Percentiles rank a stretch among this genome's conserved stretches.
These are phyloP conservation scores for Scleroderma citrinum DNA, from an alignment of 768 basidiomycete species.

Conservation along the genomic window DNA sequence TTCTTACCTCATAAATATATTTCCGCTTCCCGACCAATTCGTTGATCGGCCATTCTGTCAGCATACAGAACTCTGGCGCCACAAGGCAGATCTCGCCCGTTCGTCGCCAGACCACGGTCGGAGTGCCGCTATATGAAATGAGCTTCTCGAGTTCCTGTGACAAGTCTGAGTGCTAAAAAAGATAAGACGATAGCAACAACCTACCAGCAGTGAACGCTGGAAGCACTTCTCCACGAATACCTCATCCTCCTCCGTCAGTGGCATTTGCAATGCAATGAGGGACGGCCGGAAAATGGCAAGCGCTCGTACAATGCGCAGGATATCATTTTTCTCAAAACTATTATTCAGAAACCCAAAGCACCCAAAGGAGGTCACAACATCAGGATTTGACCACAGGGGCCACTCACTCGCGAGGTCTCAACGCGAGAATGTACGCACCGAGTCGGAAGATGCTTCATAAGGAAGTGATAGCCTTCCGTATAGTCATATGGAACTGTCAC, in stretches of 20 bases:
- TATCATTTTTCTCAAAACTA: slow-evolving; percentile 96
- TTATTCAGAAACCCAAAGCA: slow-evolving; percentile 20
- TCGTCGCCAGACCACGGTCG: slow-evolving; percentile 95
- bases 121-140: slow-evolving; percentile 94
- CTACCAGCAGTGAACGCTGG: slow-evolving; percentile 84
- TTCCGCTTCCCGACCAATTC: slow-evolving; percentile 61
- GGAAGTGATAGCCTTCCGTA: slow-evolving; percentile 92
- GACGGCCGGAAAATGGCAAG: slow-evolving; percentile 95
- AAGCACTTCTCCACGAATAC: slow-evolving; percentile 95
- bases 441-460: slow-evolving; percentile 88
- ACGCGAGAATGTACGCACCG: slow-evolving; percentile 53
- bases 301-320: slow-evolving; percentile 88
- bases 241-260: slow-evolving; percentile 92
- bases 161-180: slow-evolving; percentile 3
- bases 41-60: slow-evolving; percentile 86
- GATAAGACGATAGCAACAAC: slow-evolving; percentile 16
- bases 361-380: slow-evolving; percentile 31
- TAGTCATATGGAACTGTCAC: slow-evolving; percentile 84
- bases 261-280: slow-evolving; percentile 97
- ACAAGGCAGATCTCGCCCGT: slow-evolving; percentile 98
- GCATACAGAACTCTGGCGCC: slow-evolving; percentile 91
- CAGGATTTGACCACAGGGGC: slow-evolving; percentile 33
- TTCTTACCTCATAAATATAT: slow-evolving; percentile 37
- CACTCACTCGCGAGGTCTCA: slow-evolving; percentile 34
- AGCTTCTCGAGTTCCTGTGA: slow-evolving; percentile 90